A percentile compares a stretch with the other conserved stretches of the same genome.
phyloP scores from a whole-genome alignment of 1,139 yeast genomes.

The Blastobotrys persicus region DNA sequence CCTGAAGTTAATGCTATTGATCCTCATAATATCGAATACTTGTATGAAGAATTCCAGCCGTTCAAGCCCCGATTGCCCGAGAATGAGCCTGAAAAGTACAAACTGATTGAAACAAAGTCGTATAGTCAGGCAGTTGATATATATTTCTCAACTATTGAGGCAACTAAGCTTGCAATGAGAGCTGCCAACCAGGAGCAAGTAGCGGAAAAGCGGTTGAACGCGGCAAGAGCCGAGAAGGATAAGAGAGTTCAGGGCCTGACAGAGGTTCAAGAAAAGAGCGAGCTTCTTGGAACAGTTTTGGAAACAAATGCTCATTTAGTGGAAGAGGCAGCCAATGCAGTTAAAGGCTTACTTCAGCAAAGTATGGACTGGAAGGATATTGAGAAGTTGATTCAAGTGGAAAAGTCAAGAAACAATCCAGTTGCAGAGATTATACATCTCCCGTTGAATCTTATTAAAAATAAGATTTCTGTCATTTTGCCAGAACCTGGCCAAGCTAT shows the following conservation, averaged over 20 bases:
- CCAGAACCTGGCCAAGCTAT: constrained; percentile 48
- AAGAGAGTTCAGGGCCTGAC: constrained; percentile 67
- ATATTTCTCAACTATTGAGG: constrained; percentile 82
- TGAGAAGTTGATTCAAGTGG: constrained; percentile 68
- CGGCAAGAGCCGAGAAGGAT: constrained; percentile 71
- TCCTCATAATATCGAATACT: constrained; percentile 43
- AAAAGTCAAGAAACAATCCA: constrained; percentile 62
- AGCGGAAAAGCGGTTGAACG: constrained; percentile 70
- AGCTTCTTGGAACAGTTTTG: constrained; percentile 69
- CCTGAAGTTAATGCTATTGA: constrained; percentile 30
- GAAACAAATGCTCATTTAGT: constrained; percentile 68
- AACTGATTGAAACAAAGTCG: constrained; percentile 41
- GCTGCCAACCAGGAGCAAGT: constrained; percentile 73
- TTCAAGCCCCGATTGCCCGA: constrained; percentile 51
- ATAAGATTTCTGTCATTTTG: constrained; percentile 60
- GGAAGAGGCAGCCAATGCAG: constrained; percentile 67
- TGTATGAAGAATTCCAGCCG: constrained; percentile 85
- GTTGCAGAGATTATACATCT: constrained; percentile 61
- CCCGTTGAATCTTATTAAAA: constrained; percentile 70
- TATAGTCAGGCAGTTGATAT: constrained; percentile 80
- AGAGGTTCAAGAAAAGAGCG: constrained; percentile 62
- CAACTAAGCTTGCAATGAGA: constrained; percentile 68
- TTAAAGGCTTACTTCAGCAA: constrained; percentile 65
- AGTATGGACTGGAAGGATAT: constrained; percentile 96
- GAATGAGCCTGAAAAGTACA: constrained; percentile 31